Evolutionary conservation across 2,329 filamentous ascomycete species (phyloP), one percentile per base, ranked within the genome.

Genomic region (Macrophomina phaseolina): DNA sequence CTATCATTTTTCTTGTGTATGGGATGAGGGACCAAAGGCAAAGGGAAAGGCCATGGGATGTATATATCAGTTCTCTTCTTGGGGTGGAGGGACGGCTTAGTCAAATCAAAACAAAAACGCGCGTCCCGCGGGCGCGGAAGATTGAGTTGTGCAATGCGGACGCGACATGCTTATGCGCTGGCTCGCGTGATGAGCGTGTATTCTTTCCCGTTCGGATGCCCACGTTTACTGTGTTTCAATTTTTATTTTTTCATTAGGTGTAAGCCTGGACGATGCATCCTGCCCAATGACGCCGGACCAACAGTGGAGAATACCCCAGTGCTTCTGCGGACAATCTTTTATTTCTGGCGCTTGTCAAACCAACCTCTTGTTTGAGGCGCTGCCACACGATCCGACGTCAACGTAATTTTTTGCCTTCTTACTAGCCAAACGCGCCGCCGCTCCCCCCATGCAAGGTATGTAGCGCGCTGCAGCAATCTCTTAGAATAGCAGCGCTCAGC

Each of bases 251-350:
- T 40, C 48, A 23, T 23, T 23, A 23, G 23, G 3, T 23, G 23
- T 23, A 23, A 23, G 23, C 23, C 23, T 23, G 23, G 30, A 40
- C 16, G 56, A 12, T 36, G 56, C 40, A 48, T 61, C 42, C 56
- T 32, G 18, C 56, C 56, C 40, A 61, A 61, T 61, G 40, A 61
- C 16, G 30, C 56, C 56, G 34, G 56, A 48, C 56, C 56, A 61
- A 61, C 56, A 32, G 30, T 48, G 56, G 56, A 38, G 30, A 46
- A 23, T 23, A 32, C 16, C 16, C 55, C 55, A 46, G 28, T 34
- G 38, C 38, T 18, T 58, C 55, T 32, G 3, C 55, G 55, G 40
- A 46, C 23, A 46, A n/a, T 28, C 23, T 23, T 2, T 23, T 23
- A 23, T 23, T 23, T 23, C 23, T 58, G 53, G 18, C 7, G 36